Percentiles rank a stretch among this genome's conserved stretches.
Evolutionary conservation across 768 basidiomycete species (phyloP).

Genomic region (Auricularia auricula-judae): DNA sequence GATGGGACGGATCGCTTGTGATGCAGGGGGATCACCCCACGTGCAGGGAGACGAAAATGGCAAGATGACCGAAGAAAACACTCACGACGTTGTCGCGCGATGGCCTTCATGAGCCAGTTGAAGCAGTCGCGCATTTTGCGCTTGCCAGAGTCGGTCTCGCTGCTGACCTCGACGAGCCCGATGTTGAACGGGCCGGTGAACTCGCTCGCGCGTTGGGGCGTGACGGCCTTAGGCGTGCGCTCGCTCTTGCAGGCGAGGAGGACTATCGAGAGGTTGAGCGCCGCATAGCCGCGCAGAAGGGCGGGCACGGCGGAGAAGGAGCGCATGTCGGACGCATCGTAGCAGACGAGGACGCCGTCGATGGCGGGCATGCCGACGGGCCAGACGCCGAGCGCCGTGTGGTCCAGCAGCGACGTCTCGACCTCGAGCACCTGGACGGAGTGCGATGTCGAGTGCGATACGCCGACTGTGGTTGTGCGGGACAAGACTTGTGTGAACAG

Average conservation of each 20-base stretch:
- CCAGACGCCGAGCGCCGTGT: neutral
- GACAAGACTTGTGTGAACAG: neutral
- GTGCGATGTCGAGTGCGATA: neutral
- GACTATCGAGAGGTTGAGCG: constrained; percentile 50
- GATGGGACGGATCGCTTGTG: neutral
- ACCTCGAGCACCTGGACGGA: neutral
- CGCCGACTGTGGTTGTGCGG: neutral
- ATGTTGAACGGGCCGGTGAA: constrained; percentile 54
- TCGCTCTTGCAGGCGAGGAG: constrained; percentile 87
- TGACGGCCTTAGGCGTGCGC: constrained; percentile 39
- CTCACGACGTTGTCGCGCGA: constrained; percentile 32
- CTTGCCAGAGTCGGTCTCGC: constrained; percentile 42
- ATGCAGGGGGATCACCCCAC: neutral
- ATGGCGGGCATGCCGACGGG: constrained; percentile 18
- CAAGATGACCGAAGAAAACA: neutral
- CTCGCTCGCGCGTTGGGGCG: constrained; percentile 39
- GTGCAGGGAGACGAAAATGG: neutral
- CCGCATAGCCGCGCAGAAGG: constrained; percentile 52
- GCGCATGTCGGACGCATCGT: constrained; percentile 52
- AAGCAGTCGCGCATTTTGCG: constrained; percentile 66
- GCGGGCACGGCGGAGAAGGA: constrained; percentile 60
- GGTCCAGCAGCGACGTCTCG: neutral
- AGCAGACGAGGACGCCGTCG: constrained; percentile 79
- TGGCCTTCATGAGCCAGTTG: constrained; percentile 59
- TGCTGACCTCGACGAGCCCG: constrained; percentile 68